phyloP scores from a whole-genome alignment of 176 grass and related monocot species.

The Oryza nivara region DNA sequence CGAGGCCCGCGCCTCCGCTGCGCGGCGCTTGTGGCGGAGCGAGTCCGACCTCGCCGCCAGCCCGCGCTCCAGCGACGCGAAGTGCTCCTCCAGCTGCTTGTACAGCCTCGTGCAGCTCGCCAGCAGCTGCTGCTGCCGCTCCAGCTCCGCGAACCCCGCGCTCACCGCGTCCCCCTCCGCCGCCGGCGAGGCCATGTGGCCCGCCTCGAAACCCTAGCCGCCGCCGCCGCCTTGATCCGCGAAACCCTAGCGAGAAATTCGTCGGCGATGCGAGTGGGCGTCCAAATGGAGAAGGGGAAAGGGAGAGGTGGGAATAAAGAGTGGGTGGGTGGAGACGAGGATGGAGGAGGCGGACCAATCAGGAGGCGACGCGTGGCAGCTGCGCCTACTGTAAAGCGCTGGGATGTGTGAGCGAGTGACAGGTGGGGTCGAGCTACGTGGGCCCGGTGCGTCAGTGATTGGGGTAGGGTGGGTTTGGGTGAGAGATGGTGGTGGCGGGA shows the following conservation, averaged over 20 bases:
- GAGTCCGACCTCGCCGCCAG: conserved; percentile 60
- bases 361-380: conserved; percentile 12
- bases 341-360: neutral
- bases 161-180: conserved; percentile 39
- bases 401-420: neutral
- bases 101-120: conserved; percentile 82
- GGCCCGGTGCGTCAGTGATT: accelerated
- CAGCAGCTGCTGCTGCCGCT: conserved; percentile 86
- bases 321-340: neutral
- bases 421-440: neutral
- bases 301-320: conserved; percentile 13
- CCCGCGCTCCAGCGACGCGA: conserved; percentile 72
- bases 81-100: conserved; percentile 89
- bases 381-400: conserved; percentile 42
- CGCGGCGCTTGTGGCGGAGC: conserved; percentile 60
- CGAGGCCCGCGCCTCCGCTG: conserved; percentile 52
- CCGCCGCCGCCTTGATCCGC: conserved; percentile 26
- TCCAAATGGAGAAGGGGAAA: conserved; percentile 4
- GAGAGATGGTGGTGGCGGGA: neutral
- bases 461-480: accelerated
- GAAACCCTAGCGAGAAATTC: conserved; percentile 53
- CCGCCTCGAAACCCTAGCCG: neutral
- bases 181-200: neutral
- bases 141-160: conserved; percentile 81
- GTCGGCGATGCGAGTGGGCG: neutral